Evolutionary conservation across 495 filamentous ascomycete genomes (phyloP), one percentile per base, ranked within the genome.

Genomic region (Durotheca rogersii): DNA sequence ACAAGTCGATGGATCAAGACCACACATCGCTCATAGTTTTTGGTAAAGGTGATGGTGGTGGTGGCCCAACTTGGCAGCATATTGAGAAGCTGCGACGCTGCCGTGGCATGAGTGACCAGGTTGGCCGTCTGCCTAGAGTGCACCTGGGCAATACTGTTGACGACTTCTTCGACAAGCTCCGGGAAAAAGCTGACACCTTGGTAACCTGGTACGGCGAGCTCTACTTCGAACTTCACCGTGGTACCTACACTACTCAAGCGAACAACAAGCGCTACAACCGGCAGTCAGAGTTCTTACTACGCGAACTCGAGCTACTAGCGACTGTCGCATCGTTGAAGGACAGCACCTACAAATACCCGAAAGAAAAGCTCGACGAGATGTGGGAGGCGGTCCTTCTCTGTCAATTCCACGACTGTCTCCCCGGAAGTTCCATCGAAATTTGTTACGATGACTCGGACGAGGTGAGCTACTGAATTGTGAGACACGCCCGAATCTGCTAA

Each of bases 141-240:
- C 87, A 91, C 56, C 81, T 98, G 81, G 94, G 92, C 30, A 81
- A 82, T 31, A 90, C 88, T 1, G 93, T 96, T n/a, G 93, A 98
- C 51, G 89, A 95, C 56, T 98, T 96, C 74, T 98, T 96, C 59
- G 86, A 84, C 47, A 77, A 74, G 36, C 74, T 98, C 4, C 88
- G 96, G 70, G 75, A 78, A 29, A 78, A 84, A 32, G 90, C 88
- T 9, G 81, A 81, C 1, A 75, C 89, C n/a, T 84, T 95, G 30
- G 86, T 88, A 19, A 96, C 93, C 0, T 98, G 93, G 93, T 96
- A 95, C 62, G 93, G 93, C 19, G 93, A 98, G 72, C 81, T 98
- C 15, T 98, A 98, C 67, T 92, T 98, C 60, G 93, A 98, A 69
- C 78, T 97, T 17, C 93, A 98, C 64, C 85, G 93, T 41, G 93